Evolutionary conservation across 2,329 filamentous ascomycete species (phyloP).

Genomic region (Chaetomiaceae sp.): DNA sequence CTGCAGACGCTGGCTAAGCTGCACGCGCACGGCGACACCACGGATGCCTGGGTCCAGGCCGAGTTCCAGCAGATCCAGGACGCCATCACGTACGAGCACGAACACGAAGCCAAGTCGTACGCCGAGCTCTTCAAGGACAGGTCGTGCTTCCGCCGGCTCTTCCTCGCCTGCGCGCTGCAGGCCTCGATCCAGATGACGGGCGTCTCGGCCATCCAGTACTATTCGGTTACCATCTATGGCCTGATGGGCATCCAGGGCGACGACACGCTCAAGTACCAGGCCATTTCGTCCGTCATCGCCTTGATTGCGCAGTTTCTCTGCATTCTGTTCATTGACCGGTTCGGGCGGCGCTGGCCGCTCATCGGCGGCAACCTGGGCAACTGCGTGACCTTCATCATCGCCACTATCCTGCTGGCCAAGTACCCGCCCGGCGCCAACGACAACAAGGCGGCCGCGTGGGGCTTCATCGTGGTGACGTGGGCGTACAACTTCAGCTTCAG

Average conservation of each 20-base stretch:
- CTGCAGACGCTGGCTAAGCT: constrained; percentile 61
- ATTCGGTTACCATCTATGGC: constrained; percentile 58
- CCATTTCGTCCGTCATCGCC: constrained; percentile 66
- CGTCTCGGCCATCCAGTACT: constrained; percentile 69
- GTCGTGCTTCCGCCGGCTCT: constrained; percentile 64
- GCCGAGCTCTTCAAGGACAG: constrained; percentile 38
- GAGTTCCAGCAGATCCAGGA: constrained; percentile 65
- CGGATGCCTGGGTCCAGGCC: constrained; percentile 63
- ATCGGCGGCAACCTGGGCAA: constrained; percentile 56
- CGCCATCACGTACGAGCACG: constrained; percentile 57
- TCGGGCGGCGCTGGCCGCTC: constrained; percentile 65
- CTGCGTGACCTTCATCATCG: constrained; percentile 58
- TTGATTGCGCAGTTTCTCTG: constrained; percentile 62
- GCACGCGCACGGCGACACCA: constrained; percentile 60
- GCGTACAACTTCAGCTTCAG: constrained; percentile 66
- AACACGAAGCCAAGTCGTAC: constrained; percentile 57
- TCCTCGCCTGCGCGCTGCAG: constrained; percentile 63
- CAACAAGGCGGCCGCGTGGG: constrained; percentile 27
- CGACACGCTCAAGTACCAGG: constrained; percentile 67
- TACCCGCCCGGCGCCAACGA: constrained; percentile 57
- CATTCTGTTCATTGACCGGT: constrained; percentile 61
- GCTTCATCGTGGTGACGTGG: constrained; percentile 73
- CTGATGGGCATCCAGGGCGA: constrained; percentile 62
- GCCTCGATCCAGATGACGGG: constrained; percentile 72
- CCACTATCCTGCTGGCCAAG: constrained; percentile 44